phyloP scores from a whole-genome alignment of 1,139 yeast genomes.

The Hyphopichia fennica region DNA sequence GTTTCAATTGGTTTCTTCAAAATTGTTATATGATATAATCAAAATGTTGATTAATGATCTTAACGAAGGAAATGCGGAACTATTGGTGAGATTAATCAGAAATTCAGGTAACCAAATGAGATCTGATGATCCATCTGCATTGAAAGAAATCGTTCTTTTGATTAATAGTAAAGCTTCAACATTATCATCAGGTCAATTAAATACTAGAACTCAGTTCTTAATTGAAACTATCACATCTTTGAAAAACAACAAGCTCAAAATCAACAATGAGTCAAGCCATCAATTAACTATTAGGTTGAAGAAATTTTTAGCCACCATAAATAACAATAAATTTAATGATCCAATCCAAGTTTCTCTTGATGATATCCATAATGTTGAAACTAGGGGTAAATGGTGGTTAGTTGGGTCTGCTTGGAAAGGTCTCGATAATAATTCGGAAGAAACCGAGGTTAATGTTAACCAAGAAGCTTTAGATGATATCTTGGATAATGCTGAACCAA shows the following conservation, averaged over 20 bases:
- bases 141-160: constrained; percentile 74
- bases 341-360: constrained; percentile 82
- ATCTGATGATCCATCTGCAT: constrained; percentile 83
- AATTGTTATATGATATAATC: constrained; percentile 75
- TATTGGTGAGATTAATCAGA: constrained; percentile 68
- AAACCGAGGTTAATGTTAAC: constrained; percentile 27
- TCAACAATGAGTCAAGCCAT: constrained; percentile 47
- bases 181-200: constrained; percentile 30
- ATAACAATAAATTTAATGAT: constrained; percentile 53
- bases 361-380: constrained; percentile 75
- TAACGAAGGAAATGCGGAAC: constrained; percentile 73
- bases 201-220: constrained; percentile 76
- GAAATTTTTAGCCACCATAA: constrained; percentile 60
- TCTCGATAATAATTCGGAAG: constrained; percentile 25
- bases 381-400: constrained; percentile 97
- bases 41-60: constrained; percentile 54
- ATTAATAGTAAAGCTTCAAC: constrained; percentile 45
- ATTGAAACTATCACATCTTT: constrained; percentile 82
- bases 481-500: constrained; percentile 71
- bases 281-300: constrained; percentile 59
- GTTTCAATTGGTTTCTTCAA: constrained; percentile 72
- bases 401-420: constrained; percentile 98
- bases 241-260: constrained; percentile 78
- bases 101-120: constrained; percentile 84
- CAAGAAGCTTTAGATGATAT: constrained; percentile 50